These are phyloP conservation scores for Aspergillus sp. DNA, from an alignment of 2,329 filamentous ascomycete genomes.

Conservation along the genomic window DNA sequence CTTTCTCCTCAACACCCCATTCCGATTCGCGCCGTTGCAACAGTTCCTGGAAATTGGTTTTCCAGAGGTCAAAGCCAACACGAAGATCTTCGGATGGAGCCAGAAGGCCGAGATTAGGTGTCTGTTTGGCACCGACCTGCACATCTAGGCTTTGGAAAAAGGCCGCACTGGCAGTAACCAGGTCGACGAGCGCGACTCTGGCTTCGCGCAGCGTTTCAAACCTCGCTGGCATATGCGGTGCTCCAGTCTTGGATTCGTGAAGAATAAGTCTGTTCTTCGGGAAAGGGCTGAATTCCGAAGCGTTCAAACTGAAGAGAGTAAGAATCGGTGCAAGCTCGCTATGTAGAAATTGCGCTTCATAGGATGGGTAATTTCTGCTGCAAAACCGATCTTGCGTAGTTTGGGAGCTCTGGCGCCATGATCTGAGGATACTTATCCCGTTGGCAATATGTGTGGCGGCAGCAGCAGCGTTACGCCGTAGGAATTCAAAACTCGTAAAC, in stretches of 20 bases:
- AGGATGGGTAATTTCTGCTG: background rate
- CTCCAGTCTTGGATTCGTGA: background rate
- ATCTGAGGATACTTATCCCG: constrained; percentile 18
- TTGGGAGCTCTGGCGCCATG: constrained; percentile 12
- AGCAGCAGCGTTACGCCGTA: constrained; percentile 28
- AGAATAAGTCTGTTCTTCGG: constrained; percentile 9
- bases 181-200: constrained; percentile 13
- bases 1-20: constrained; percentile 10
- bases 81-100: background rate
- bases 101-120: background rate
- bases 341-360: constrained; percentile 17
- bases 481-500: constrained; percentile 63
- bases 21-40: background rate
- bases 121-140: background rate
- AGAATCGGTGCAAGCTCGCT: constrained; percentile 19
- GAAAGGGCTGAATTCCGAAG: constrained; percentile 3
- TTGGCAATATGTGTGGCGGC: constrained; percentile 19
- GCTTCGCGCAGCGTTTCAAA: constrained; percentile 16
- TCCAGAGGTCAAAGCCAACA: background rate
- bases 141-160: constrained; percentile 6
- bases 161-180: constrained; percentile 9
- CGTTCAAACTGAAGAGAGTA: constrained; percentile 16
- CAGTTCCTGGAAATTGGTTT: background rate
- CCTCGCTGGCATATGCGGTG: background rate
- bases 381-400: too few species aligned